Base-by-base conservation (phyloP, 2,329 filamentous ascomycete genomes). In the Juglanconis juglandina region DNA sequence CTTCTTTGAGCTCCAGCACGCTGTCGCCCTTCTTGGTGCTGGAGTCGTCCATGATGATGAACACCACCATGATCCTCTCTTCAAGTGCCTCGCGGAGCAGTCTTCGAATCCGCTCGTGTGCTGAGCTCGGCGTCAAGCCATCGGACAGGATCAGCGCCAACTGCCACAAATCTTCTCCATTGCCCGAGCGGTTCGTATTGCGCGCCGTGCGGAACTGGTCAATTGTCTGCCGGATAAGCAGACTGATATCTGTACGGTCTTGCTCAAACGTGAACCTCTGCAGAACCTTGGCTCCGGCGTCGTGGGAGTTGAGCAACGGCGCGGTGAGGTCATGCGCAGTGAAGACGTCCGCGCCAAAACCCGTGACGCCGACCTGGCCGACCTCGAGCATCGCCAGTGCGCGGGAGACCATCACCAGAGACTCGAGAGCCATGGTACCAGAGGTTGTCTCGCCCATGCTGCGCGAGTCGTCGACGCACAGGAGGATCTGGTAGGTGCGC, bases 21-120 rank as follows among this genome's bases (percentile, higher is more conserved):
- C 87, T 90, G 63, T 86, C 82, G 51, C 81, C 82, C 70, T 73
- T 73, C 66, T 73, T 73, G 65, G 60, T 65, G 37, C 70, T 68
- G 24, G 76, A 78, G 67, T 85, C 82, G 77, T 99, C 95, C 70
- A 99, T 92, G 69, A 99, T 90, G 68, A 99, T 91, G 73, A 99
- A 99, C 5, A 99, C 94, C 64, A 98, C 87, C 91, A 99, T 97
- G 71, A 99, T 96, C 14, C 92, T 83, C 76, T 97, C 91, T 73
- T 97, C 93, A 69, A 92, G 87, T 1, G 95, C 94, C 74, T 94
- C 89, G 9, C 95, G 83, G 10, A 99, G 86, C 30, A 98, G 81
- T 5, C 91, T 81, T 14, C 90, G 84, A 66, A 99, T 93, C 5
- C 85, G 82, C 17, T 92, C 91, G 72, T 98, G 94, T 52, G 93